Percentiles rank a stretch among this genome's conserved stretches.
These are phyloP conservation scores for Plasmodium sp. DNA, from an alignment of 169 alveolate genomes.

Conservation along the genomic window DNA sequence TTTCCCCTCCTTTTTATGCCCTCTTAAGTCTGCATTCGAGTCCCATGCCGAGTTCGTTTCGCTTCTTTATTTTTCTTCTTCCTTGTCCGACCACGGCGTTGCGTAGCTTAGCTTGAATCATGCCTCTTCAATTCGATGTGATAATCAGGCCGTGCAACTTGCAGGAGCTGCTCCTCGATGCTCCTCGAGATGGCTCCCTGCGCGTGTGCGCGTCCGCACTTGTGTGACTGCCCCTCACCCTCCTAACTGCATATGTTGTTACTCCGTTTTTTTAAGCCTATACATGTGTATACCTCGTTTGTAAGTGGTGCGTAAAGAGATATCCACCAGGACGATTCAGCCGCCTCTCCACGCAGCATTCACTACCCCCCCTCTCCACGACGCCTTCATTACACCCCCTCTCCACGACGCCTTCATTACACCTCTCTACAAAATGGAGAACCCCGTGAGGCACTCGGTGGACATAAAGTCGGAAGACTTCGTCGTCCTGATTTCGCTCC, in stretches of 20 bases:
- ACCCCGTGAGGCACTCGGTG: slow-evolving; percentile 64
- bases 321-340: neutral
- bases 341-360: too few species aligned
- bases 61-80: neutral
- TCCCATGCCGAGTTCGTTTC: neutral
- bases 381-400: neutral
- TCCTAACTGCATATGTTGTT: neutral
- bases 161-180: neutral
- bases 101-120: neutral
- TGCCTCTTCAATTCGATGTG: neutral
- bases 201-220: neutral
- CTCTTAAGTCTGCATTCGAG: neutral
- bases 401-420: neutral
- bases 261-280: neutral
- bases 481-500: slow-evolving; percentile 77
- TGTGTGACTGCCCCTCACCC: neutral
- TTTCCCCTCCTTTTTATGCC: neutral
- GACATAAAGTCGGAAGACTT: slow-evolving; percentile 78
- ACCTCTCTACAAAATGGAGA: slow-evolving; percentile 6
- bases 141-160: neutral
- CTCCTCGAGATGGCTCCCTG: neutral
- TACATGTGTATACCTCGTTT: neutral
- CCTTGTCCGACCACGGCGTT: neutral
- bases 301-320: neutral
- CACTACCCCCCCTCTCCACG: neutral